phyloP scores from a whole-genome alignment of 78 protist species.

The Chrysochromulina tobinii region DNA sequence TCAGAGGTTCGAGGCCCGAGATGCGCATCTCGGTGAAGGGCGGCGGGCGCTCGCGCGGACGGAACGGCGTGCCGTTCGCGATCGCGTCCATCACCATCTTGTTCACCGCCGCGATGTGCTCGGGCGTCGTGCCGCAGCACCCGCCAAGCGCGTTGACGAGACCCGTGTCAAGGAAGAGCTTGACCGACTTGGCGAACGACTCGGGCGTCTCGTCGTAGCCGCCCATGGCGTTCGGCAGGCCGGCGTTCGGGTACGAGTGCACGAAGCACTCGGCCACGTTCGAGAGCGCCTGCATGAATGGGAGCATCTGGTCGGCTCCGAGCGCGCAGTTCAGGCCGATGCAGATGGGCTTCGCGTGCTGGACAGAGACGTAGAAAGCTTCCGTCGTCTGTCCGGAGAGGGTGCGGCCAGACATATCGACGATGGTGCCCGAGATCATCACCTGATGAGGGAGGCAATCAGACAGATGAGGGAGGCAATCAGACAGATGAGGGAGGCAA shows the following conservation, averaged over 20 bases:
- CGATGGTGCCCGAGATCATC: slow-evolving; percentile 92
- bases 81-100: not conserved
- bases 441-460: not conserved
- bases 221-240: slow-evolving; percentile 94
- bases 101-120: slow-evolving; percentile 88
- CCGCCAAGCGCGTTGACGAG: slow-evolving; percentile 87
- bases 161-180: slow-evolving; percentile 71
- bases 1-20: slow-evolving; percentile 87
- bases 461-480: not conserved
- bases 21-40: slow-evolving; percentile 24
- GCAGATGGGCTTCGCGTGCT: slow-evolving; percentile 58
- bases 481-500: no score
- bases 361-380: slow-evolving; percentile 85
- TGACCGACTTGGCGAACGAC: slow-evolving; percentile 63
- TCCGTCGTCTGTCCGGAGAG: slow-evolving; percentile 95
- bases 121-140: slow-evolving; percentile 97
- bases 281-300: slow-evolving; percentile 54
- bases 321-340: slow-evolving; percentile 98
- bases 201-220: slow-evolving; percentile 93
- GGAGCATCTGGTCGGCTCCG: slow-evolving; percentile 93
- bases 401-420: slow-evolving; percentile 92
- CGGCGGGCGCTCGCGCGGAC: not conserved
- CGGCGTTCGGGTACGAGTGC: slow-evolving; percentile 46
- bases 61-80: not conserved
- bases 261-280: slow-evolving; percentile 37